phyloP scores from a whole-genome alignment of 2,329 filamentous ascomycete genomes.

The Aureobasidium sp. region DNA sequence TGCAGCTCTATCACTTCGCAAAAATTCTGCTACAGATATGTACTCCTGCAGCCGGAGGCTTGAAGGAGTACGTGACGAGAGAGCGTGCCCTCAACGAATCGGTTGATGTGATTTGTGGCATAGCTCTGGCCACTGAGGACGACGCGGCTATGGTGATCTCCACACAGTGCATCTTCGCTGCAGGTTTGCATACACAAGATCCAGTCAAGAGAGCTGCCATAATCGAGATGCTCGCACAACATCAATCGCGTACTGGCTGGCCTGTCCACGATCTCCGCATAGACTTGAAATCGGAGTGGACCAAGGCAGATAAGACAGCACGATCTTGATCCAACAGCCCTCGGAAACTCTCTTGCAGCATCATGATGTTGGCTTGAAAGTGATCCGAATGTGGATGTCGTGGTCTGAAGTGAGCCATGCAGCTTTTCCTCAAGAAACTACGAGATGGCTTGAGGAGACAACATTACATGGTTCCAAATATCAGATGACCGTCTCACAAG shows the following conservation, averaged over 20 bases:
- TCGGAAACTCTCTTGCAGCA: no score
- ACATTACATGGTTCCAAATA: no score
- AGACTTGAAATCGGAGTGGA: slow-evolving; percentile 12
- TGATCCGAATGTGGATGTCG: no score
- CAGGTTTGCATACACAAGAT: slow-evolving; percentile 38
- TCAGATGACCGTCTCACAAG: no score
- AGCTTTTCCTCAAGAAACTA: no score
- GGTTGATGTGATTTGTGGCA: slow-evolving; percentile 42
- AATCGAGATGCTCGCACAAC: slow-evolving; percentile 29
- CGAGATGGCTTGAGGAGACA: no score
- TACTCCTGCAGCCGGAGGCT: slow-evolving; percentile 40
- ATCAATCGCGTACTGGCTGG: slow-evolving; percentile 33
- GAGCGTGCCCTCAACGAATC: slow-evolving; percentile 37
- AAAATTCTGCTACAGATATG: slow-evolving; percentile 45
- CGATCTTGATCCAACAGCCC: not conserved
- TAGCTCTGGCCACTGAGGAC: slow-evolving; percentile 39
- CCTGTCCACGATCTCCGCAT: slow-evolving; percentile 20
- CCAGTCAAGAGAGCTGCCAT: slow-evolving; percentile 30
- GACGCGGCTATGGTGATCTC: slow-evolving; percentile 39
- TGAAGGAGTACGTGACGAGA: slow-evolving; percentile 39
- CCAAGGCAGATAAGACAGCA: not conserved
- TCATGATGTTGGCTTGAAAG: no score
- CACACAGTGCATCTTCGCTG: slow-evolving; percentile 38
- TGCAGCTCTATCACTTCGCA: slow-evolving; percentile 46
- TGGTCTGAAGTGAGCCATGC: no score